Conservation (phyloP, 768 basidiomycete genomes). For the Exidia glandulosa region DNA sequence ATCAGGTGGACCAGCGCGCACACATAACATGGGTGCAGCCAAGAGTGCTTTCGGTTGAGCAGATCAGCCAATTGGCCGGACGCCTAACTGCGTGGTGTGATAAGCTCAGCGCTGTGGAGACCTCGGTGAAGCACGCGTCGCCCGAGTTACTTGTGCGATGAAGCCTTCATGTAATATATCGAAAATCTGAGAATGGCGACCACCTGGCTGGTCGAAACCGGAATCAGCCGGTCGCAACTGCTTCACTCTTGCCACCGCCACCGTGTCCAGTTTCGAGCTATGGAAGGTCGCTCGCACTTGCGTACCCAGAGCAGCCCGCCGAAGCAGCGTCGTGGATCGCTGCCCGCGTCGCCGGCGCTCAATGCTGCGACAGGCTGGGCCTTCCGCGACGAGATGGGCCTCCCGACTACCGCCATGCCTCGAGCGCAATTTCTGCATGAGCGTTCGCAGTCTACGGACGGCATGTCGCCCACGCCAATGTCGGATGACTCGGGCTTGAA, state of each 20-base stretch:
- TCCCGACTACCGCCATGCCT: conserved; percentile 32
- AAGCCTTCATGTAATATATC: background rate
- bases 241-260: background rate
- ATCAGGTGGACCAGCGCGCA: conserved; percentile 79
- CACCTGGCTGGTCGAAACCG: too few species aligned
- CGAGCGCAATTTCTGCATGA: background rate
- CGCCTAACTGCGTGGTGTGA: conserved; percentile 68
- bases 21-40: conserved; percentile 96
- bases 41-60: conserved; percentile 72
- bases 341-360: conserved; percentile 56
- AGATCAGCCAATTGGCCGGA: conserved; percentile 70
- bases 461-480: conserved; percentile 14
- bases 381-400: conserved; percentile 66
- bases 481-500: conserved; percentile 55
- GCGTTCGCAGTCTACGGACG: background rate
- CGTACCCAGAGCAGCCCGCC: conserved; percentile 8
- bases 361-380: conserved; percentile 45
- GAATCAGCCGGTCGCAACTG: too few species aligned
- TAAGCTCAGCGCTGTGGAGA: conserved; percentile 62
- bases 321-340: conserved; percentile 64
- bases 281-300: background rate
- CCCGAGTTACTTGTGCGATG: background rate
- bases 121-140: conserved; percentile 6
- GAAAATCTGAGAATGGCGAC: too few species aligned
- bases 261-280: too few species aligned